Base-by-base conservation (phyloP, 495 filamentous ascomycete genomes). In the Corynascus novoguineensis region DNA sequence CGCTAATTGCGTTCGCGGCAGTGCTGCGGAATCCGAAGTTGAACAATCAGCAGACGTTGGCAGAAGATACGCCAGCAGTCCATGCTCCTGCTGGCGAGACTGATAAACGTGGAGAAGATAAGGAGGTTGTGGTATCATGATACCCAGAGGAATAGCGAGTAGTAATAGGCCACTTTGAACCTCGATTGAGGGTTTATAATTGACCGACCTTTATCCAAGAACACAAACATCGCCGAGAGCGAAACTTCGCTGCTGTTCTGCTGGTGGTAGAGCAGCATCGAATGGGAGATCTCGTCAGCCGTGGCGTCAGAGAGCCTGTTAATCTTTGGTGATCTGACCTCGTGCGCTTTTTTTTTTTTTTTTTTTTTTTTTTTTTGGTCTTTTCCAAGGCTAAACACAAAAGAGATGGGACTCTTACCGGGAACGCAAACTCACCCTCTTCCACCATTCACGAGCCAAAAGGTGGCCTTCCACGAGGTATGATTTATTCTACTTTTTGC, bases 21-120 rank as follows among this genome's bases (percentile, higher is more conserved):
- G 68, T 64, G 34, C 66, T 78, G 50, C 61, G 73, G 14, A 75
- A 80, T 53, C 74, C 73, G 15, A 72, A 59, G 29, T 61, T 81
- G 44, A 74, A 71, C 4, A 69, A 75, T 47, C 64, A 76, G 53
- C 79, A 82, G 64, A 79, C 69, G 42, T 58, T 78, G 47, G 68
- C 67, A 0, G 68, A 73, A 46, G 59, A 57, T 32, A 7, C 10
- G 50, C 50, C 42, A 14, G 8, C 31, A 6, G 25, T 17, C 0
- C 14, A 11, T 9, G 24, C 24, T n/a, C 32, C 2, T 7, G 49
- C 34, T 7, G 35, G 5, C 3, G 15, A 41, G 35, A 25, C 2
- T 27, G 50, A 31, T 8, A 42, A 14, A 17, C 22, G 34, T 28
- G 9, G 14, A 12, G 29, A 35, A 15, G 27, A 4, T 0, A n/a